phyloP scores from a whole-genome alignment of 139 green algal genomes.

The Volvox africanus region DNA sequence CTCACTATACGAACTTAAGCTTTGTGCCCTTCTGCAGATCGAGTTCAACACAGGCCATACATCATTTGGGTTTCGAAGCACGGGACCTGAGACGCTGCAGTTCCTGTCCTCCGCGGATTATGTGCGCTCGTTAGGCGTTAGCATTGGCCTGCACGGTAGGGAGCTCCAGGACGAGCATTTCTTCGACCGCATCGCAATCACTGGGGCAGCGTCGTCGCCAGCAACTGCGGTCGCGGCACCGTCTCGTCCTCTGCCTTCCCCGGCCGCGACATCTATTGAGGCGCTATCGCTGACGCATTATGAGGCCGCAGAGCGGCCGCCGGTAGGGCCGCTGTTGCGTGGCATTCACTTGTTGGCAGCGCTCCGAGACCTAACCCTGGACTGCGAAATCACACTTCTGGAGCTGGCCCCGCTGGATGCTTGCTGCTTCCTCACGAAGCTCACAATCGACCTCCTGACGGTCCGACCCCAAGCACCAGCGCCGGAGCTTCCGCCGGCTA shows the following conservation, averaged over 20 bases:
- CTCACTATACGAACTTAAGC: too few relatives aligned
- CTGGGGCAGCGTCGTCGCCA: neutral
- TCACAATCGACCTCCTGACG: slow-evolving; percentile 14
- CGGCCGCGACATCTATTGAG: neutral
- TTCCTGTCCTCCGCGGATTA: slow-evolving; percentile 12
- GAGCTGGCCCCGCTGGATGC: slow-evolving; percentile 19
- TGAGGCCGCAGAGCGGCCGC: slow-evolving; percentile 36
- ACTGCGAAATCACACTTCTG: slow-evolving; percentile 34
- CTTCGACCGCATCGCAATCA: neutral
- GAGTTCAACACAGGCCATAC: slow-evolving; percentile 16
- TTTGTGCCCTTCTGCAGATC: too few relatives aligned
- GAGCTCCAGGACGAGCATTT: slow-evolving; percentile 14
- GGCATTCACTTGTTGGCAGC: neutral
- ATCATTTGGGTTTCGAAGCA: slow-evolving; percentile 29
- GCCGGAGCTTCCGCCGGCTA: neutral
- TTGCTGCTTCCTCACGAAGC: neutral
- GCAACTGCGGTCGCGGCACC: neutral
- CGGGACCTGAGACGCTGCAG: neutral
- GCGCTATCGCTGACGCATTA: slow-evolving; percentile 43
- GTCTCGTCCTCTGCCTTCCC: too few relatives aligned
- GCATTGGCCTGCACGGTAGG: slow-evolving; percentile 6
- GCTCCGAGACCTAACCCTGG: neutral
- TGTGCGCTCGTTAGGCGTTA: slow-evolving; percentile 22
- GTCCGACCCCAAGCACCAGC: neutral
- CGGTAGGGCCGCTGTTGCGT: slow-evolving; percentile 11